Evolutionary conservation across 176 grass and related monocot genomes (phyloP).

Genomic region (Lolium rigidum): DNA sequence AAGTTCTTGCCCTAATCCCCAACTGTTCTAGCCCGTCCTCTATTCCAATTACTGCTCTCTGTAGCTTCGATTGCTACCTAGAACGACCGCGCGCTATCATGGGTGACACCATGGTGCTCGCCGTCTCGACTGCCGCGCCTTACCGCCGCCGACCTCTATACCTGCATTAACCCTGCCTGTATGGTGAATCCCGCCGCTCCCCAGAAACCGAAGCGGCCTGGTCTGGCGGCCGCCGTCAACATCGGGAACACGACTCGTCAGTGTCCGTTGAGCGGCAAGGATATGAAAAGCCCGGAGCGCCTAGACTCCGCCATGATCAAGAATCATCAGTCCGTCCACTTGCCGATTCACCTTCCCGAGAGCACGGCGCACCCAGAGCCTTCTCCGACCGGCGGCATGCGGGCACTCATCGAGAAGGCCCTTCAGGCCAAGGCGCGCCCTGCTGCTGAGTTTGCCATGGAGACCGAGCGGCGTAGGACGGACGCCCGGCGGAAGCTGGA

Average conservation of each 20-base stretch:
- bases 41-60: background rate
- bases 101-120: background rate
- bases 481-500: background rate
- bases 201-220: background rate
- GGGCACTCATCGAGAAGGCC: background rate
- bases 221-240: background rate
- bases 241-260: background rate
- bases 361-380: background rate
- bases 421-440: background rate
- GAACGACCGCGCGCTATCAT: background rate
- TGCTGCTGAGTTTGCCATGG: background rate
- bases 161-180: background rate
- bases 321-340: background rate
- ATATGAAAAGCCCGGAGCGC: background rate
- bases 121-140: background rate
- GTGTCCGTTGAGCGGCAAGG: background rate
- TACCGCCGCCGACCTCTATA: background rate
- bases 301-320: background rate
- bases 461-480: background rate
- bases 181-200: background rate
- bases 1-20: background rate
- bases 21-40: background rate
- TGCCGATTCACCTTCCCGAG: background rate
- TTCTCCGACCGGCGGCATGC: background rate
- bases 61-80: background rate